Evolutionary conservation across 2,329 filamentous ascomycete genomes (phyloP).

Genomic region (Diaporthe caulivora): DNA sequence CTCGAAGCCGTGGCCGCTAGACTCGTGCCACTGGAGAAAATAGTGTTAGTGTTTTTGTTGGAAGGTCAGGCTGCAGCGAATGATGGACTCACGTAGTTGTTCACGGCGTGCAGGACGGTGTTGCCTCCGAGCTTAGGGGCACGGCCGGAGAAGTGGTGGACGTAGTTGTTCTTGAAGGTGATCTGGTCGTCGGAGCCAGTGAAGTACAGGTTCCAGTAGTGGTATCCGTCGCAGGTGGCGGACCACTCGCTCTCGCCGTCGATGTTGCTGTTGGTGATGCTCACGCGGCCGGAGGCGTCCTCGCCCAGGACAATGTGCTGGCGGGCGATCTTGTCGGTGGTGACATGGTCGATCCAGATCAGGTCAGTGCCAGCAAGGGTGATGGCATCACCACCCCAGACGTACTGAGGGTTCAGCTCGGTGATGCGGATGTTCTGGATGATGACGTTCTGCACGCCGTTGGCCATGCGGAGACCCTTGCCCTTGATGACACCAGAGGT

Average conservation of each 20-base stretch:
- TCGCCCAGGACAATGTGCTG: conserved; percentile 72
- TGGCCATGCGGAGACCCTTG: conserved; percentile 65
- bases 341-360: conserved; percentile 66
- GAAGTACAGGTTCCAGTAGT: conserved; percentile 72
- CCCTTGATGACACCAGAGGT: conserved; percentile 67
- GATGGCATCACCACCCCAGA: conserved; percentile 72
- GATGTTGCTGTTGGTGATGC: conserved; percentile 71
- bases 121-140: conserved; percentile 66
- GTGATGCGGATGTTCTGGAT: conserved; percentile 71
- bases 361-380: conserved; percentile 61
- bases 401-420: conserved; percentile 66
- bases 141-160: conserved; percentile 69
- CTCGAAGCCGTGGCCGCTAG: conserved; percentile 69
- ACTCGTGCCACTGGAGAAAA: conserved; percentile 59
- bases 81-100: conserved; percentile 62
- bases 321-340: conserved; percentile 69
- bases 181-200: conserved; percentile 66
- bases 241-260: conserved; percentile 67
- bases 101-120: conserved; percentile 69
- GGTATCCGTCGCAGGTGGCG: conserved; percentile 68
- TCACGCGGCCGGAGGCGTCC: conserved; percentile 65
- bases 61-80: too few relatives aligned
- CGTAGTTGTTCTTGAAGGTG: conserved; percentile 71
- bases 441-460: conserved; percentile 66
- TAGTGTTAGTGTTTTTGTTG: not conserved